A percentile compares a stretch with the other conserved stretches of the same genome.
Conservation (phyloP, 768 basidiomycete species). For the Lactarius vividus region DNA sequence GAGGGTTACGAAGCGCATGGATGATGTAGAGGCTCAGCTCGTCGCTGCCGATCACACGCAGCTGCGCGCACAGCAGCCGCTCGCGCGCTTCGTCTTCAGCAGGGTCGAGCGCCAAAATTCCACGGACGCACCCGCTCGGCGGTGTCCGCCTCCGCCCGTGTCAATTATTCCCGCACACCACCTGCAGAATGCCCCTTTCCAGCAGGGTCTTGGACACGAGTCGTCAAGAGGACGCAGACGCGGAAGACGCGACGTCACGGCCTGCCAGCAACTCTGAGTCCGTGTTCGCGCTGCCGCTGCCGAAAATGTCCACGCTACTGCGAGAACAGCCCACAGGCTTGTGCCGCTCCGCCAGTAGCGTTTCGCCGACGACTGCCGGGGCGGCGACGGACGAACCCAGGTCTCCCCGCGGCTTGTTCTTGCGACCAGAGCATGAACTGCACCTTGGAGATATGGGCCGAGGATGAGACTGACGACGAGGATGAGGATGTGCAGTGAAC, state of each 20-base stretch:
- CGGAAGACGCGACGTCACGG: constrained; percentile 17
- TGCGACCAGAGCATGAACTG: constrained; percentile 72
- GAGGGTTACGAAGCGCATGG: constrained; percentile 40
- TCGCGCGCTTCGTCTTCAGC: constrained; percentile 14
- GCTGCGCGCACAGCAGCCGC: constrained; percentile 27
- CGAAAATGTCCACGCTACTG: constrained; percentile 74
- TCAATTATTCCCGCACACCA: background rate
- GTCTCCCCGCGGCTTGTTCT: constrained; percentile 64
- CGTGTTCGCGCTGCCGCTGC: constrained; percentile 60
- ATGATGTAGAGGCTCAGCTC: constrained; percentile 38
- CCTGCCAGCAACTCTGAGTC: constrained; percentile 54
- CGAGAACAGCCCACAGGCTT: constrained; percentile 44
- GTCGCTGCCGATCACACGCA: constrained; percentile 32
- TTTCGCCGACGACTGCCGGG: constrained; percentile 64
- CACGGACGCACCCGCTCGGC: constrained; percentile 4
- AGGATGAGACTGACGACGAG: constrained; percentile 24
- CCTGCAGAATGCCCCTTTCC: background rate
- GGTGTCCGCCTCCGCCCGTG: background rate
- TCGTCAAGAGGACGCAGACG: constrained; percentile 7
- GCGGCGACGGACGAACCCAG: constrained; percentile 51
- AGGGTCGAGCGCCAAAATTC: constrained; percentile 16
- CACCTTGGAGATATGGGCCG: constrained; percentile 70
- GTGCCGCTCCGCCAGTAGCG: constrained; percentile 39
- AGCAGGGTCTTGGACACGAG: background rate
- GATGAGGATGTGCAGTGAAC: background rate